These are phyloP conservation scores for Stropharia rugosoannulata DNA, from an alignment of 768 basidiomycete genomes.

Conservation along the genomic window DNA sequence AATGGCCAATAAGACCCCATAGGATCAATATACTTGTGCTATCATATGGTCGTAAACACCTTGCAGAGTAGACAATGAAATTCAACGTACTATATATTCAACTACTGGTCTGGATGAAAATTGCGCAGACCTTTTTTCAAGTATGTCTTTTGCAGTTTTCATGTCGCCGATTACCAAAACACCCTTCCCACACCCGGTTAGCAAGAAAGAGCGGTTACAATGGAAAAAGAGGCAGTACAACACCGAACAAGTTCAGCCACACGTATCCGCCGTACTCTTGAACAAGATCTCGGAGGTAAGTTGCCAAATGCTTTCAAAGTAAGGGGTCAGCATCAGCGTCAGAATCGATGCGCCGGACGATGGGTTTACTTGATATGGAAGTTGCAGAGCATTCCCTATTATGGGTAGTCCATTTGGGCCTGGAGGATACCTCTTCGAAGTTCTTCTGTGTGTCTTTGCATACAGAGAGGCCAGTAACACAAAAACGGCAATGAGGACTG, in stretches of 20 bases:
- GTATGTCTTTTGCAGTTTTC: not conserved
- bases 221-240: not conserved
- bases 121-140: not conserved
- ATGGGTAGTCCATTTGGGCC: not conserved
- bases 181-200: not conserved
- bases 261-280: not conserved
- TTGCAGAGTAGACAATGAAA: not conserved
- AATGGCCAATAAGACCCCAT: not conserved
- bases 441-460: too few species aligned
- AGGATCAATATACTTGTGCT: not conserved
- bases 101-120: not conserved
- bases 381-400: not conserved
- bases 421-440: not conserved
- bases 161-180: not conserved
- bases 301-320: not conserved
- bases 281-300: not conserved
- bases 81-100: not conserved
- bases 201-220: not conserved
- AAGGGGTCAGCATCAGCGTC: not conserved
- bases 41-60: not conserved
- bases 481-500: too few species aligned
- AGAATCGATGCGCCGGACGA: too few species aligned
- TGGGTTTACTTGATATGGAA: not conserved
- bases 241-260: not conserved
- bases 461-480: too few species aligned